Conservation (phyloP, 1,139 yeast species). For the Protomyces pachydermus region DNA sequence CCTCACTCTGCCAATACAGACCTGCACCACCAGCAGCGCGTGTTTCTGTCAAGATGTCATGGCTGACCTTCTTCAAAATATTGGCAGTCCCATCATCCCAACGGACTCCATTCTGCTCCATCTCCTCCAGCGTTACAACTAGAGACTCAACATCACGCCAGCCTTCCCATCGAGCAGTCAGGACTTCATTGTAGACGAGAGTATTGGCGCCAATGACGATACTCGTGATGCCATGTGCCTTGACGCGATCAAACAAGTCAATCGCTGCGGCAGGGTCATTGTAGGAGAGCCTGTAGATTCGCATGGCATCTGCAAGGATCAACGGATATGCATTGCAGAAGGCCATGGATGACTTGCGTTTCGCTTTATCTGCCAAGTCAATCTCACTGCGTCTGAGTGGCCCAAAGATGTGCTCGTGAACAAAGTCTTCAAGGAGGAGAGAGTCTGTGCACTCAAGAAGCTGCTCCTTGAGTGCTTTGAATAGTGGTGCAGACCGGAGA, state of each 20-base stretch:
- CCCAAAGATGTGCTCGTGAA: slow-evolving; percentile 31
- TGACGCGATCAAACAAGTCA: slow-evolving; percentile 42
- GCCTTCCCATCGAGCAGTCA: slow-evolving; percentile 42
- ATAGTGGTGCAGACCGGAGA: slow-evolving; percentile 19
- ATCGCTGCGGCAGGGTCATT: slow-evolving; percentile 43
- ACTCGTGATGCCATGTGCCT: slow-evolving; percentile 40
- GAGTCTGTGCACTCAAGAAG: slow-evolving; percentile 29
- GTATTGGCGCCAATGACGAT: slow-evolving; percentile 44
- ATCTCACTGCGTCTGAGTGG: slow-evolving; percentile 27
- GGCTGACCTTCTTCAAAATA: slow-evolving; percentile 36
- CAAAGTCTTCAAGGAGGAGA: slow-evolving; percentile 20
- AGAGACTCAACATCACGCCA: slow-evolving; percentile 43
- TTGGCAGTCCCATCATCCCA: slow-evolving; percentile 41
- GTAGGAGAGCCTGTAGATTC: slow-evolving; percentile 37
- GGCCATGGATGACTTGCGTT: slow-evolving; percentile 29
- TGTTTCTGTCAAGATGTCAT: slow-evolving; percentile 30
- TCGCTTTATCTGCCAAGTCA: slow-evolving; percentile 30
- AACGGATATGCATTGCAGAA: slow-evolving; percentile 32
- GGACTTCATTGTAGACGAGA: slow-evolving; percentile 43
- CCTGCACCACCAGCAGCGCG: neutral
- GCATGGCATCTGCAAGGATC: slow-evolving; percentile 34
- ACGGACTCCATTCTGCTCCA: slow-evolving; percentile 40
- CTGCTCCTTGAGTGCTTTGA: slow-evolving; percentile 7
- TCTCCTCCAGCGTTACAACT: slow-evolving; percentile 42
- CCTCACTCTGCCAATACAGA: neutral